Base-by-base conservation (phyloP, 75 land plant genomes). In the Larix kaempferi region DNA sequence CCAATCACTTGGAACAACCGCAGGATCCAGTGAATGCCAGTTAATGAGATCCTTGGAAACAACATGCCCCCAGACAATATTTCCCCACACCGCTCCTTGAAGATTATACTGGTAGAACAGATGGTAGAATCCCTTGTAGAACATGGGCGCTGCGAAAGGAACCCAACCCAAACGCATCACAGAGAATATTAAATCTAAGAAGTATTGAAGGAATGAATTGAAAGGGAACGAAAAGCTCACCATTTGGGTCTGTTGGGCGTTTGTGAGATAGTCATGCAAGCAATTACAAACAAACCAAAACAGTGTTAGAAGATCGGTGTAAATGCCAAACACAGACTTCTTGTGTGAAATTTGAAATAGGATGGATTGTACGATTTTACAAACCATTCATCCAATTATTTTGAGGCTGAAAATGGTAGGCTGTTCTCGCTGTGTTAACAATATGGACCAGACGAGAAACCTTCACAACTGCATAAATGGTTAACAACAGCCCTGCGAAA, bases 51-150 rank as follows among this genome's bases (percentile, higher is more conserved):
- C 89, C 58, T 5, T 79, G 2, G 87, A 87, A 35, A 87, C 84
- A 3, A 88, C 87, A 78, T 87, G 89, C 4, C 88, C 88, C 89
- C 87, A 87, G 2, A 64, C 67, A 44, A 81, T 81, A 57, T 62
- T 74, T 26, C 89, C 88, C 89, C 87, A 87, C 69, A 81, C 66
- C 5, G 79, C 76, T 1, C 77, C 80, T 57, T 78, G 57, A 2
- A 81, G 88, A 76, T 87, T 87, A 44, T 82, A 87, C 39, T 87
- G 89, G 77, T 86, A 86, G 57, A 86, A 86, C 4, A 86, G 19
- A 71, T 86, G 88, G 29, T 86, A 86, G 27, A 67, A 85, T 4
- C 89, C 89, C 55, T 81, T 81, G 81, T 87, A 85, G 79, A 73
- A 87, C 78, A 81, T 35, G 10, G 88, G 89, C 35, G 88, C 89